phyloP scores from a whole-genome alignment of 345 rosid genomes.

The Moricandia moricandioides region DNA sequence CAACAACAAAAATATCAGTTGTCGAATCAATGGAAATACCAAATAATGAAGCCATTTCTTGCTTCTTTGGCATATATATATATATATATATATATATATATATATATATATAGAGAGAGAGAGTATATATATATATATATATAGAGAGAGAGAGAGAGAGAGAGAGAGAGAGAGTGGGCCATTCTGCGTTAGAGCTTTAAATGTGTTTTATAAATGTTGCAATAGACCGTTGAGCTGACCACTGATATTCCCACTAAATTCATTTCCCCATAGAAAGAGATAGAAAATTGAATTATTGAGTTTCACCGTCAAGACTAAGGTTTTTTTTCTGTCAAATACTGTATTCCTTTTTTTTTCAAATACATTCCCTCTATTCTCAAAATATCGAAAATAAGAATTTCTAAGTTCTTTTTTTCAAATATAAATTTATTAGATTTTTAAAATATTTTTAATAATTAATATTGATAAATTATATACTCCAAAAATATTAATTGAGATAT shows the following conservation, averaged over 20 bases:
- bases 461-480: too few species aligned
- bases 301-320: not conserved
- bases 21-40: not conserved
- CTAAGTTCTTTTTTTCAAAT: too few species aligned
- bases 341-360: too few species aligned
- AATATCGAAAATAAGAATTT: too few species aligned
- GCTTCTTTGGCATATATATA: not conserved
- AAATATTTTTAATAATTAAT: too few species aligned
- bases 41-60: constrained; percentile 6
- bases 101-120: too few species aligned
- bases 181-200: constrained; percentile 13
- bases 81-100: too few species aligned
- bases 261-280: constrained; percentile 2
- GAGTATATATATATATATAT: too few species aligned
- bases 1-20: too few species aligned
- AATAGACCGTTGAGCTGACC: constrained; percentile 33
- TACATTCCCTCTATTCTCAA: too few species aligned
- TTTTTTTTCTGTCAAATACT: not conserved
- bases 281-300: not conserved
- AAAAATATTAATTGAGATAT: too few species aligned
- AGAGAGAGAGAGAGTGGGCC: constrained; percentile 4
- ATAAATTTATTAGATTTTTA: too few species aligned
- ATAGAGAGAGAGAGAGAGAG: not conserved
- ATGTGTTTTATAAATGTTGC: constrained; percentile 25
- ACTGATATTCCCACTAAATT: constrained; percentile 16